Evolutionary conservation across 352 stramenopile species (phyloP).

Genomic region (Pythium periplocum): DNA sequence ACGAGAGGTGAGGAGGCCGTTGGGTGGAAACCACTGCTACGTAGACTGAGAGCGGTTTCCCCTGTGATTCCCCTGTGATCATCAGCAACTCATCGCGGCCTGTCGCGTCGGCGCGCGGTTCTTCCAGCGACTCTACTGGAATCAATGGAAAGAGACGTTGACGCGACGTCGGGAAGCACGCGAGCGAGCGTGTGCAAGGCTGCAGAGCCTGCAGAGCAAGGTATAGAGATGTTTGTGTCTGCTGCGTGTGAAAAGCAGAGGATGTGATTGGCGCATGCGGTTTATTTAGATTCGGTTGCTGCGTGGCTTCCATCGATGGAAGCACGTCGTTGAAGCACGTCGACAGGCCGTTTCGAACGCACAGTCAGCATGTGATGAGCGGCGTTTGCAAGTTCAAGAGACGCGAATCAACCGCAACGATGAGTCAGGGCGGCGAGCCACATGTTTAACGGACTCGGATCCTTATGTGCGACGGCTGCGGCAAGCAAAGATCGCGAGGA

Average conservation of each 20-base stretch:
- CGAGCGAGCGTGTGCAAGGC: not conserved
- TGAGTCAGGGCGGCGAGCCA: too few relatives aligned
- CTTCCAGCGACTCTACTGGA: constrained; percentile 30
- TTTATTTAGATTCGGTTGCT: not conserved
- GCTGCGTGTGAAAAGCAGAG: not conserved
- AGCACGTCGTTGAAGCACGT: not conserved
- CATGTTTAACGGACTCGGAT: too few relatives aligned
- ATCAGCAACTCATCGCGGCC: constrained; percentile 30
- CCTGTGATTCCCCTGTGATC: not conserved
- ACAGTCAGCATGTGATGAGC: not conserved
- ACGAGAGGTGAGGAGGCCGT: constrained; percentile 20
- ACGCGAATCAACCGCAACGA: not conserved
- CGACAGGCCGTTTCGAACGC: not conserved
- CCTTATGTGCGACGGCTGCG: too few relatives aligned
- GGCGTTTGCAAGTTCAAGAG: not conserved
- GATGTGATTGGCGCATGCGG: not conserved
- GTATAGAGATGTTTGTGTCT: not conserved
- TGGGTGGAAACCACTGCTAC: not conserved
- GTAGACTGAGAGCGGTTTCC: not conserved
- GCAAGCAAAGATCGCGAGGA: constrained; percentile 1
- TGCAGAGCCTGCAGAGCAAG: not conserved
- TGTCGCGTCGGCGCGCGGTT: constrained; percentile 41
- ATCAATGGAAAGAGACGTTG: constrained; percentile 24
- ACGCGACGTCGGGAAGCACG: constrained; percentile 5
- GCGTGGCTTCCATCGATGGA: not conserved